Evolutionary conservation across 495 filamentous ascomycete genomes (phyloP).

Genomic region (Penicillium cinerascens): DNA sequence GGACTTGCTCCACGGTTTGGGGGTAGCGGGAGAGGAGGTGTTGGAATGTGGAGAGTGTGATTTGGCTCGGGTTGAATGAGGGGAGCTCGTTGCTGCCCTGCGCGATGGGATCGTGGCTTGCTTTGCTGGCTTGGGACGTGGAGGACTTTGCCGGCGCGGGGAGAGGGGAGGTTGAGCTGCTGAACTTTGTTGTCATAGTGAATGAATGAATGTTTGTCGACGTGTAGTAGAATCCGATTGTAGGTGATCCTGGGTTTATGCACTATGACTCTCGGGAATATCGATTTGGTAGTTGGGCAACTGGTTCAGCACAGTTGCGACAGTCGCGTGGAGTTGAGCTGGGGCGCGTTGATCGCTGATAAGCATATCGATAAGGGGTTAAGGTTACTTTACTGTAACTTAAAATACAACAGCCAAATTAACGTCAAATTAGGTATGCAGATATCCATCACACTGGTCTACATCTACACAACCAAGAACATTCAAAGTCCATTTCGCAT

Average conservation of each 20-base stretch:
- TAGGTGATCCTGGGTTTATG: neutral
- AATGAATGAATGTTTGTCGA: neutral
- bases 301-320: neutral
- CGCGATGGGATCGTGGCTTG: slow-evolving; percentile 8
- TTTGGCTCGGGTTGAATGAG: slow-evolving; percentile 25
- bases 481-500: neutral
- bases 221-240: neutral
- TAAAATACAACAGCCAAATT: no score
- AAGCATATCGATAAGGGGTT: neutral
- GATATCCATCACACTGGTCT: no score
- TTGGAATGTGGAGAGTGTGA: slow-evolving; percentile 31
- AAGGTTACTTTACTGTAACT: neutral
- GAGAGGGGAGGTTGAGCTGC: neutral
- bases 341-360: no score
- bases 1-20: slow-evolving; percentile 24
- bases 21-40: slow-evolving; percentile 31
- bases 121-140: neutral
- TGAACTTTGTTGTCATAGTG: neutral
- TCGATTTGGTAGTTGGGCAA: neutral
- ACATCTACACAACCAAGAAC: no score
- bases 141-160: neutral
- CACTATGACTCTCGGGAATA: neutral
- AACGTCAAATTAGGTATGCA: no score
- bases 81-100: neutral
- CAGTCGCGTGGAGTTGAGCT: no score